Conservation (phyloP, 208 protist genomes). For the Leishmania arabica region DNA sequence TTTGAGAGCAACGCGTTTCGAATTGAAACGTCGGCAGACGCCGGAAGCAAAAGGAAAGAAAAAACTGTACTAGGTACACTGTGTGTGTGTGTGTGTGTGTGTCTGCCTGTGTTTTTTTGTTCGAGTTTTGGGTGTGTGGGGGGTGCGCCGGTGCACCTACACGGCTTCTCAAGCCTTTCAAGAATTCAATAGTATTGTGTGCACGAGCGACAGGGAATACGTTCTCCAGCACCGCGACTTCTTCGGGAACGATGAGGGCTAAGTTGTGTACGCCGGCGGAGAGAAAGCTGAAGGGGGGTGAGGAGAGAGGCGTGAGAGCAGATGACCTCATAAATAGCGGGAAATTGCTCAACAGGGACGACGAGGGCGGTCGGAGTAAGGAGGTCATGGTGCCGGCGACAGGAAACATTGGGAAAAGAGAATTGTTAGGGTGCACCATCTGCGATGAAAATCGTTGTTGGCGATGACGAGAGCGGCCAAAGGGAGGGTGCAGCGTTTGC, state of each 20-base stretch:
- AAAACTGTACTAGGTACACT: not conserved
- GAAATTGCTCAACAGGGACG: too few species aligned
- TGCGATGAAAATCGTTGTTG: not conserved
- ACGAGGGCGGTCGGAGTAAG: not conserved
- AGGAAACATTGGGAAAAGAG: too few species aligned
- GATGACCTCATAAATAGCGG: not conserved
- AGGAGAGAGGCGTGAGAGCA: not conserved
- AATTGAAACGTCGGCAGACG: not conserved
- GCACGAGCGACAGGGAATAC: not conserved
- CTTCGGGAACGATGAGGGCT: conserved; percentile 9
- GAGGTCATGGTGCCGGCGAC: not conserved
- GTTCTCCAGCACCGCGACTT: not conserved
- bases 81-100: not conserved
- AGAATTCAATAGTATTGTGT: not conserved
- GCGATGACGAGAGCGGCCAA: not conserved
- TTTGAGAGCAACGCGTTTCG: not conserved
- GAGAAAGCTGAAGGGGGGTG: not conserved
- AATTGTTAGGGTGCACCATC: too few species aligned
- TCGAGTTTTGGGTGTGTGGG: not conserved
- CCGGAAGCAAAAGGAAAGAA: not conserved
- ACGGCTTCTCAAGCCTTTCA: not conserved
- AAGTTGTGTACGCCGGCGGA: not conserved
- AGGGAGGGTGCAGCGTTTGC: not conserved
- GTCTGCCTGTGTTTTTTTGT: not conserved
- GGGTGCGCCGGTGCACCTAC: not conserved